A percentile compares a stretch with the other conserved stretches of the same genome.
Conservation (phyloP, 2,329 filamentous ascomycete genomes). For the Colletotrichum salicis region DNA sequence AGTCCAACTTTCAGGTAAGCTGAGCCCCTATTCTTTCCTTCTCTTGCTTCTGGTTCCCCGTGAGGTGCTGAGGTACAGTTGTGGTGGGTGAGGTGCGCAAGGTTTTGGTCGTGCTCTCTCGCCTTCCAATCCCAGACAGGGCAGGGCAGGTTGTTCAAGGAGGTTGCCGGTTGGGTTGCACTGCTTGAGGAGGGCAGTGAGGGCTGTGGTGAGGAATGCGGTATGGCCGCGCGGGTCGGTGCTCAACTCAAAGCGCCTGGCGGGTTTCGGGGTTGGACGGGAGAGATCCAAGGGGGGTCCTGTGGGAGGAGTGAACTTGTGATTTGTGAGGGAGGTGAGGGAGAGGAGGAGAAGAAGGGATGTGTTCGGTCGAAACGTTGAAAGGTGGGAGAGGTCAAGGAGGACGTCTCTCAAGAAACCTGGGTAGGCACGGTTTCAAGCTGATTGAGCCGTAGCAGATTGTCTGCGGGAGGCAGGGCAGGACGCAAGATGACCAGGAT, state of each 20-base stretch:
- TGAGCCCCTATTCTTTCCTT: conserved; percentile 25
- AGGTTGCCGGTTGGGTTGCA: conserved; percentile 13
- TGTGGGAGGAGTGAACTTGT: not conserved
- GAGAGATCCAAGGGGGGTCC: conserved; percentile 4
- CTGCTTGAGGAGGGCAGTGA: not conserved
- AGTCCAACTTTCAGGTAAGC: conserved; percentile 21
- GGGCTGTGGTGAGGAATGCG: not conserved
- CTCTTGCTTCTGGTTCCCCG: conserved; percentile 1
- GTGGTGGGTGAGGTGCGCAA: conserved; percentile 2
- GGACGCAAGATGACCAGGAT: conserved; percentile 20
- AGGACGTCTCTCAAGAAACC: conserved; percentile 17
- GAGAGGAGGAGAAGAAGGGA: conserved; percentile 24
- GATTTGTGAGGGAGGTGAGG: conserved; percentile 2
- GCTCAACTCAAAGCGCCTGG: conserved; percentile 36
- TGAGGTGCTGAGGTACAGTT: not conserved
- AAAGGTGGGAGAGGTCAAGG: conserved; percentile 24
- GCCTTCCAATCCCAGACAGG: conserved; percentile 7
- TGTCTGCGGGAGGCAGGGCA: conserved; percentile 22
- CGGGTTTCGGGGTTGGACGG: conserved; percentile 33
- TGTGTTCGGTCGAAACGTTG: conserved; percentile 28
- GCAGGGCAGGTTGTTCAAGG: conserved; percentile 14
- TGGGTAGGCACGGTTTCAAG: conserved; percentile 34
- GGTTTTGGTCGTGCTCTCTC: not conserved
- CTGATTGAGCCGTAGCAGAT: conserved; percentile 34
- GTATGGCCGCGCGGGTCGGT: conserved; percentile 29